Evolutionary conservation across 2,329 filamentous ascomycete genomes (phyloP), one percentile per base, ranked within the genome.

Genomic region (Botrytis galanthina): DNA sequence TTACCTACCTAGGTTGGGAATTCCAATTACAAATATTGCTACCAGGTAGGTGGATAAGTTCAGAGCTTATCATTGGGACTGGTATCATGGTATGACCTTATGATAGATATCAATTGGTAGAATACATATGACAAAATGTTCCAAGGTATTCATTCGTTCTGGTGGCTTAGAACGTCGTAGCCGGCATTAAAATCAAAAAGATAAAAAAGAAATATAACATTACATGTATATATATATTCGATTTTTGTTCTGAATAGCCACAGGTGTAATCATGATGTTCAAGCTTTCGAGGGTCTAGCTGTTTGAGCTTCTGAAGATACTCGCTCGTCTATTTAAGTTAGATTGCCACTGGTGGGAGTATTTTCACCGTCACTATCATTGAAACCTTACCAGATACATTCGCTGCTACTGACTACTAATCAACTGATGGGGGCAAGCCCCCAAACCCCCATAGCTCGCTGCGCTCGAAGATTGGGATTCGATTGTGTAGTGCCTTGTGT

Each of bases 181-280:
- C n/a, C 37, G 12, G 29, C 37, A 44, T 44, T n/a, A 4, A 29
- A 3, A 57, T 29, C 1, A 54, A 16, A n/a, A 54, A 8, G n/a
- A 0, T 3, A n/a, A 54, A n/a, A n/a, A n/a, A 7, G 12, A 3
- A 3, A n/a, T 54, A n/a, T 7, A 16, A n/a, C 7, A 2, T 54
- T 14, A n/a, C 26, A 14, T n/a, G 4, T 7, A 8, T 16, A 54
- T 26, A 12, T 29, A 42, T 9, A 16, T 39, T 14, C 60, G 22
- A 62, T 42, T n/a, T 42, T 62, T 35, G 35, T 61, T 39, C 14
- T 12, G 2, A 29, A n/a, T n/a, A 16, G 32, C 22, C 20, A 22
- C 26, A 18, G 22, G 20, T 37, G 22, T 51, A 51, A n/a, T 51
- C 26, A n/a, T 51, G 26, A 29, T 29, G 51, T 54, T 54, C 26